Evolutionary conservation across 176 grass and related monocot species (phyloP).

Genomic region (Secale cereale): DNA sequence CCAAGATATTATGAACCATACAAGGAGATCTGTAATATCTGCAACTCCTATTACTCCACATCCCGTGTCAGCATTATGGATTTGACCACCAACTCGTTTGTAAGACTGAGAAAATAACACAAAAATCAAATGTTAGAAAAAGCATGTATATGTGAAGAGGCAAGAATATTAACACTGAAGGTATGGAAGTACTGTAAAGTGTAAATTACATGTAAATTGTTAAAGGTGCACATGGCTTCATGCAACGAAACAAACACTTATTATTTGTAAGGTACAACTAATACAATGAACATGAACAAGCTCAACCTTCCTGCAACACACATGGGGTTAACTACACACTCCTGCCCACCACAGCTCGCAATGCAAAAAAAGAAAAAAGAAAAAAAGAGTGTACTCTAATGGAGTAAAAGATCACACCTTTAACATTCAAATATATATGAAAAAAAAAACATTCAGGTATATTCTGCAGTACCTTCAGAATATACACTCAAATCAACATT

Average conservation of each 20-base stretch:
- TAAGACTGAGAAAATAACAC: too few species aligned
- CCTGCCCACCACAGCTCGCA: background rate
- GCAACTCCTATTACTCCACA: too few species aligned
- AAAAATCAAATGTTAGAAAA: too few species aligned
- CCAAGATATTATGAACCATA: too few species aligned
- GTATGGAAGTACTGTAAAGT: background rate
- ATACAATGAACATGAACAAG: background rate
- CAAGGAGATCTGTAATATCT: too few species aligned
- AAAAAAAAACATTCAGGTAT: conserved; percentile 56
- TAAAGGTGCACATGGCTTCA: background rate
- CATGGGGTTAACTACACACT: background rate
- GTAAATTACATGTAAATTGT: background rate
- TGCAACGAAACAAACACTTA: background rate
- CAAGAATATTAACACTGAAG: background rate
- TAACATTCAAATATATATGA: too few species aligned
- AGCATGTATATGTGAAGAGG: too few species aligned
- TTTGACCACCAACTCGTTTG: too few species aligned
- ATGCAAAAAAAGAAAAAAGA: too few species aligned
- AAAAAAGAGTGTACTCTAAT: too few species aligned
- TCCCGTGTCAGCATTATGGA: too few species aligned
- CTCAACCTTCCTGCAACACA: background rate
- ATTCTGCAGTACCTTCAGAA: conserved; percentile 54
- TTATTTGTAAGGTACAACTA: background rate
- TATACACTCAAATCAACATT: conserved; percentile 73
- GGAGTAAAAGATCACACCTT: conserved; percentile 25